phyloP scores from a whole-genome alignment of 2,329 filamentous ascomycete species.

The Ophiostoma ips region DNA sequence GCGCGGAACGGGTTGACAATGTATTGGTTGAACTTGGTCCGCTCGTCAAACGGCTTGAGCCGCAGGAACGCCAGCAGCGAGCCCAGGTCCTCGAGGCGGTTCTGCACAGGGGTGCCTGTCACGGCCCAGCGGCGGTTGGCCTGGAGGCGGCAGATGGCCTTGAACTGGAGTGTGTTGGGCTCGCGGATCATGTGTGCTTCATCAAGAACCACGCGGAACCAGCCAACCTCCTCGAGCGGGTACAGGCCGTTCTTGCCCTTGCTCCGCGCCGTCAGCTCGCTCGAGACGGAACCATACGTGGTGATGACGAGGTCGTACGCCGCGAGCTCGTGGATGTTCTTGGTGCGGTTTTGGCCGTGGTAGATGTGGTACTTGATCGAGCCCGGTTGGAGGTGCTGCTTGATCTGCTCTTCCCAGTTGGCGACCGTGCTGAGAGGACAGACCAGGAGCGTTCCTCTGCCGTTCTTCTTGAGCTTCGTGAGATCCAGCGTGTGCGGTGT shows the following conservation, averaged over 20 bases:
- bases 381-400: constrained; percentile 56
- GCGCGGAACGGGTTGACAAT: constrained; percentile 79
- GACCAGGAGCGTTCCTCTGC: constrained; percentile 69
- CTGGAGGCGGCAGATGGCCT: constrained; percentile 66
- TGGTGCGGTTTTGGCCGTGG: constrained; percentile 65
- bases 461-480: constrained; percentile 48
- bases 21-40: constrained; percentile 58
- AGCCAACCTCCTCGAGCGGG: constrained; percentile 66
- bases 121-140: constrained; percentile 85
- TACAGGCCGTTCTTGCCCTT: constrained; percentile 44
- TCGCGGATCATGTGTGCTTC: constrained; percentile 94
- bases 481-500: constrained; percentile 31
- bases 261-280: constrained; percentile 55
- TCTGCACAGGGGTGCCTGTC: constrained; percentile 94
- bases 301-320: constrained; percentile 78
- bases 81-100: constrained; percentile 78
- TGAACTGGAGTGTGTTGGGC: constrained; percentile 65
- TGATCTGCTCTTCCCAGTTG: constrained; percentile 92
- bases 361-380: constrained; percentile 67
- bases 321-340: constrained; percentile 52
- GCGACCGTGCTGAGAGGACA: constrained; percentile 82
- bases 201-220: constrained; percentile 88
- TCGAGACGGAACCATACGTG: constrained; percentile 78
- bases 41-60: constrained; percentile 72
- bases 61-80: constrained; percentile 76